These are phyloP conservation scores for Pseudoscleropodium purum DNA, from an alignment of 225 moss, liverwort and hornwort genomes.

Conservation along the genomic window DNA sequence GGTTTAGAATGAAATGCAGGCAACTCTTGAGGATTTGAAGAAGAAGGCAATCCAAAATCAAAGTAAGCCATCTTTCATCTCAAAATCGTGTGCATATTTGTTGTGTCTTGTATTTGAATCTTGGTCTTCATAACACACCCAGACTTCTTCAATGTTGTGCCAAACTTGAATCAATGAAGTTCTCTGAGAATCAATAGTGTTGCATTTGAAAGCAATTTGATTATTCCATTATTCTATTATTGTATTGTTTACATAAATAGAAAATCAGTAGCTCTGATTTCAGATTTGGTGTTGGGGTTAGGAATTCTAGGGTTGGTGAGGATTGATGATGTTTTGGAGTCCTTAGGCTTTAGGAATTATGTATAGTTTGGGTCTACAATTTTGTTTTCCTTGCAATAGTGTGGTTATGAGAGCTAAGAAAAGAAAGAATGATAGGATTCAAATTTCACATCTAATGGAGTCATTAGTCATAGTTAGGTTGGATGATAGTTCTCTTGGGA, in stretches of 20 bases:
- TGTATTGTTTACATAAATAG: neutral
- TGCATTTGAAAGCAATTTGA: neutral
- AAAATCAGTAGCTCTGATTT: neutral
- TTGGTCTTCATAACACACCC: neutral
- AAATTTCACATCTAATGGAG: neutral
- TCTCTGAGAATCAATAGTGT: neutral
- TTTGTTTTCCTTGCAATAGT: neutral
- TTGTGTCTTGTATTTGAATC: neutral
- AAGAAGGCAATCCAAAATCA: conserved; percentile 27
- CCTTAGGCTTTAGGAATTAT: no score
- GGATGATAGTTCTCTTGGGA: neutral
- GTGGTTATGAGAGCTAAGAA: neutral
- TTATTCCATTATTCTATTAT: neutral
- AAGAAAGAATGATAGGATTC: neutral
- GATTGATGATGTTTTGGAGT: neutral
- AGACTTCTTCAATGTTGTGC: neutral
- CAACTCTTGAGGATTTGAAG: conserved; percentile 33
- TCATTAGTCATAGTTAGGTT: neutral
- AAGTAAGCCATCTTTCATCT: conserved; percentile 1
- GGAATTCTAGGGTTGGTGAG: neutral
- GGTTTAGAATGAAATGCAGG: no score
- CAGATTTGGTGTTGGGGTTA: neutral
- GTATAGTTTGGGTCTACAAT: no score
- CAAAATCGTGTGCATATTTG: neutral
- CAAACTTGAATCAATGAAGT: neutral